phyloP scores from a whole-genome alignment of 108 stramenopile species.

The Pseudonitzschia multiseries region DNA sequence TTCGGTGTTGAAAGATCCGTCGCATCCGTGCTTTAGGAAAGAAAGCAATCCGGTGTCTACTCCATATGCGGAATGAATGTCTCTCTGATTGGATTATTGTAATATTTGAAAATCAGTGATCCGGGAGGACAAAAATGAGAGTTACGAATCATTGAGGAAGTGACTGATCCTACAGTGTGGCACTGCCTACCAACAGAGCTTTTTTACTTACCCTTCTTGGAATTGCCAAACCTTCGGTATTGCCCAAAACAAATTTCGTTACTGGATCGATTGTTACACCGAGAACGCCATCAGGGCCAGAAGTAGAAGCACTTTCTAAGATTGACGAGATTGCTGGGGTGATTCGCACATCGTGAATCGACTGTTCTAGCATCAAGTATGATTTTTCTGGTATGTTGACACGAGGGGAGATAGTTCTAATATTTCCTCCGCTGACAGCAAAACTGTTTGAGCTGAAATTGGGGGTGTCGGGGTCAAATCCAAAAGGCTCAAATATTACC shows the following conservation, averaged over 20 bases:
- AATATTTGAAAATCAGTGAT: background rate
- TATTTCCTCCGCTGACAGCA: background rate
- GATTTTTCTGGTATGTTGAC: slow-evolving; percentile 6
- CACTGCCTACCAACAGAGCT: too few relatives aligned
- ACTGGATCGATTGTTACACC: background rate
- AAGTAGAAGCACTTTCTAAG: background rate
- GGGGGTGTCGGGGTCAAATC: slow-evolving; percentile 7
- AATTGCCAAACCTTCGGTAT: background rate
- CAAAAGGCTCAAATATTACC: background rate
- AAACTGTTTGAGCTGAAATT: slow-evolving; percentile 2
- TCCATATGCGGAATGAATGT: background rate
- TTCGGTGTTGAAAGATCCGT: slow-evolving; percentile 4
- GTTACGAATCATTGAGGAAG: background rate
- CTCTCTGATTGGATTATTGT: slow-evolving; percentile 3
- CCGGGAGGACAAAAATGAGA: background rate
- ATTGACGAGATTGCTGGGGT: background rate
- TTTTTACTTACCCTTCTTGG: slow-evolving; percentile 8
- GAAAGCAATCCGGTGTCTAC: slow-evolving; percentile 13
- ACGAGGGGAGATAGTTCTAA: background rate
- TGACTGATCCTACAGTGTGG: background rate
- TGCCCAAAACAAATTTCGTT: background rate
- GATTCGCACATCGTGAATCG: slow-evolving; percentile 6
- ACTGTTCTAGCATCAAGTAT: slow-evolving; percentile 8
- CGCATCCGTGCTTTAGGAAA: slow-evolving; percentile 9
- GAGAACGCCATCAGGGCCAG: background rate